Base-by-base conservation (phyloP, 148 eudicot species). In the Persicaria maculosa region DNA sequence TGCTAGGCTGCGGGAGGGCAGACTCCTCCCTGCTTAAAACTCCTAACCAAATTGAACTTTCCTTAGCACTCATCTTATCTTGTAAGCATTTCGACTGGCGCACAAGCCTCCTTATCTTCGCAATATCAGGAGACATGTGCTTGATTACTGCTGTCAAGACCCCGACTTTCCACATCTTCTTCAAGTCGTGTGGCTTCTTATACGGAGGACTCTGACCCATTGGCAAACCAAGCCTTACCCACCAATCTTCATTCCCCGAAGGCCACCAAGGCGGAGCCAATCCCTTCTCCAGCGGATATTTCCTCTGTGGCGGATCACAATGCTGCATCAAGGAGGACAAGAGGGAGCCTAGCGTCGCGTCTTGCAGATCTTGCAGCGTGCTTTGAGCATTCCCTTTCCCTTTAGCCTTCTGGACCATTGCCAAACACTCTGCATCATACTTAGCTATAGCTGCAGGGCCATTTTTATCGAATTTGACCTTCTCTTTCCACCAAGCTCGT, bases 401-500 rank as follows among this genome's bases (percentile, higher is more conserved):
- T 64, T 72, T 77, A 40, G 75, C 81, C 50, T 84, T 89, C 52
- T 87, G 83, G 11, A 52, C 81, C 71, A 78, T 83, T 7, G 80
- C 87, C 44, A 81, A 77, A 77, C 85, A 84, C 75, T 92, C 98
- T 0, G 83, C 83, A 25, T 94, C 97, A 72, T 91, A 84, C 82
- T 92, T 92, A 0, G 84, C 81, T 43, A 94, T 87, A 10, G 98
- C 98, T 40, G 97, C 92, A 1, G 88, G 97, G 8, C 97, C 98
- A 65, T 94, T 94, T 83, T 92, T 94, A 74, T 94, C 98, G 47
- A 94, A 92, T 64, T 88, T 92, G 65, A 94, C 98, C 78, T 94
- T 94, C 76, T 94, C 98, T 76, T 94, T 94, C 98, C 98, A 94
- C 98, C 98, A 94, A n/a, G 93, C 98, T 67, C 98, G 80, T 40